A percentile compares a stretch with the other conserved stretches of the same genome.
These are phyloP conservation scores for Synchytrium microbalum DNA, from an alignment of 371 early-diverging fungal species.

Conservation along the genomic window DNA sequence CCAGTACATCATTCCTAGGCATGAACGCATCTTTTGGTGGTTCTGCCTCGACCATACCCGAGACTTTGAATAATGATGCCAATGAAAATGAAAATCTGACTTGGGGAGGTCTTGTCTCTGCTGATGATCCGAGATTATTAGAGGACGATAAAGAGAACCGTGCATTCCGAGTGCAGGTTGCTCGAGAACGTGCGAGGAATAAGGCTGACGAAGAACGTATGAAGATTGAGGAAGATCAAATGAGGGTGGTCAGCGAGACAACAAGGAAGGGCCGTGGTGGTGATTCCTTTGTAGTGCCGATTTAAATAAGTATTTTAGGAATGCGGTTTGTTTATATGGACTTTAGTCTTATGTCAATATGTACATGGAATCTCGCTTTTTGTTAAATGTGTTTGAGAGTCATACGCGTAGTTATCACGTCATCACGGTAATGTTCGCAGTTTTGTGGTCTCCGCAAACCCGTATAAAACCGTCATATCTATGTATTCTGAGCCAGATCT, in stretches of 20 bases:
- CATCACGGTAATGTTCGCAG: too few species aligned
- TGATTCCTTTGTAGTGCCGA: neutral
- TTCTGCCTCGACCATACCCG: neutral
- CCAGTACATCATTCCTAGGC: neutral
- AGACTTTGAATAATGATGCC: neutral
- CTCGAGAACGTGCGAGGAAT: neutral
- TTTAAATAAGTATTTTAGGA: too few species aligned
- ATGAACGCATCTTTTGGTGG: neutral
- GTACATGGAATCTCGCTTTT: too few species aligned
- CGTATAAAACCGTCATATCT: too few species aligned
- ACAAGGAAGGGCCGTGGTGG: neutral
- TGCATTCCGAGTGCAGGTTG: neutral
- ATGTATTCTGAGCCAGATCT: too few species aligned
- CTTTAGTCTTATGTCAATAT: too few species aligned
- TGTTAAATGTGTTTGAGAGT: too few species aligned
- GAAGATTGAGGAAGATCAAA: neutral
- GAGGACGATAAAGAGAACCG: neutral
- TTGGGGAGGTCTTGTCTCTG: neutral
- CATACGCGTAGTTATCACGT: too few species aligned
- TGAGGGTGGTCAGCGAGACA: neutral
- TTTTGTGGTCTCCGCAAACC: too few species aligned
- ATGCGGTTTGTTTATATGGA: too few species aligned
- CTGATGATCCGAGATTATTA: neutral
- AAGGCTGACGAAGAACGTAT: neutral
- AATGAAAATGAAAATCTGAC: neutral